Conservation (phyloP, 2,329 filamentous ascomycete species). For the Thermomyces lanuginosus region DNA sequence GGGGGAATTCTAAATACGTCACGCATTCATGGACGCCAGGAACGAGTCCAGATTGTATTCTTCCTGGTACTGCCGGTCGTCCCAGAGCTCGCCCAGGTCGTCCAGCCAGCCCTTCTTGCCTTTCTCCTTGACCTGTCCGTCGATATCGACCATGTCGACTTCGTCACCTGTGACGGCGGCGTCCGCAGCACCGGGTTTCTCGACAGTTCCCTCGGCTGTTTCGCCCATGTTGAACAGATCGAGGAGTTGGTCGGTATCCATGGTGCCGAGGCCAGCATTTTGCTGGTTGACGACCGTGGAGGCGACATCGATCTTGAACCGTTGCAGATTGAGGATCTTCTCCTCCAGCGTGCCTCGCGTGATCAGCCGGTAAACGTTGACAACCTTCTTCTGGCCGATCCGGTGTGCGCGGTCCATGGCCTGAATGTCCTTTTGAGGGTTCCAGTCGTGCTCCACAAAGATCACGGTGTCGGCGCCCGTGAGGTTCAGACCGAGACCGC, state of each 20-base stretch:
- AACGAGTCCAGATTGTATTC: conserved; percentile 94
- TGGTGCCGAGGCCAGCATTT: conserved; percentile 81
- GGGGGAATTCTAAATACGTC: conserved; percentile 6
- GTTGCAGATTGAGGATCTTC: conserved; percentile 94
- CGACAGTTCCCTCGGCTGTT: conserved; percentile 35
- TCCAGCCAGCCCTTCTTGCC: conserved; percentile 95
- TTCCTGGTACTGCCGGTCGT: conserved; percentile 94
- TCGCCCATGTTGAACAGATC: conserved; percentile 90
- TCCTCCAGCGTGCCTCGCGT: conserved; percentile 92
- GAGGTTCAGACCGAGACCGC: conserved; percentile 82
- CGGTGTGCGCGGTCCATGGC: conserved; percentile 98
- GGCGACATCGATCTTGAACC: conserved; percentile 98
- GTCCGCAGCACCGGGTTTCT: conserved; percentile 45
- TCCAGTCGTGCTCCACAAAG: conserved; percentile 99
- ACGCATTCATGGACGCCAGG: conserved; percentile 72
- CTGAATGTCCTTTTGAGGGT: conserved; percentile 94
- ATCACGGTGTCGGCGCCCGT: conserved; percentile 97
- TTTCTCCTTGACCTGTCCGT: conserved; percentile 81
- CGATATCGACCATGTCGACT: conserved; percentile 74
- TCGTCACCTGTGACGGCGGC: conserved; percentile 39
- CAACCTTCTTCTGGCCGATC: conserved; percentile 98
- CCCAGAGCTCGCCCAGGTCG: conserved; percentile 90
- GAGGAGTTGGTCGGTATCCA: conserved; percentile 97
- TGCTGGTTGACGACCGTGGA: conserved; percentile 98
- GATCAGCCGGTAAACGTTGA: conserved; percentile 94